Base-by-base conservation (phyloP, 805 yeast species). In the Starmerella etchellsii region DNA sequence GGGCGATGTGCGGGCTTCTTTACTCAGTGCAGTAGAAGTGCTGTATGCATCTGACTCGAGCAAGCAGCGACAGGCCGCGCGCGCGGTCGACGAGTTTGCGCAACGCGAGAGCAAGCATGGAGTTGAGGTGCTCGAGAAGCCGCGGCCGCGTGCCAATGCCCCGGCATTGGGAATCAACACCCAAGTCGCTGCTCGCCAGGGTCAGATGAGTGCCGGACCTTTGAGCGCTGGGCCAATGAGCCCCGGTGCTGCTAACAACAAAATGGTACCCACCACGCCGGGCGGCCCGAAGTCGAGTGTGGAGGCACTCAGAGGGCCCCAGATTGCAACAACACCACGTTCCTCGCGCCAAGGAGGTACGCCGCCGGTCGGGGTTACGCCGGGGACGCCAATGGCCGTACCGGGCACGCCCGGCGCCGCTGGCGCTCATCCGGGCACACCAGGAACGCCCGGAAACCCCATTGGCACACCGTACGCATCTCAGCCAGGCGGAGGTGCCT, bases 1-100 rank as follows among this genome's bases (percentile, higher is more conserved):
- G 28, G 42, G 40, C 25, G 32, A 38, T 23, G 39, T 50, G 36
- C 43, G 40, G 41, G 51, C 22, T 30, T 43, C 34, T 36, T 40
- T 42, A 31, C 28, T 36, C 13, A 26, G 16, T 10, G 46, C 40
- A 2, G 15, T 48, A 18, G 33, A 24, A 7, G n/a, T 33, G 3
- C 34, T 46, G 21, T 41, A 42, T 19, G 43, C 37, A 23, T 31
- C 30, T 23, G 28, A 43, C 36, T 31, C 42, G n/a, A 15, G 30
- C 20, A 36, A 48, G 19, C 28, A 19, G 16, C 40, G 14, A 18
- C 39, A 25, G 21, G 25, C 43, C 9, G 16, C 8, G 26, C 36
- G 30, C 8, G 11, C 18, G 13, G 38, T 35, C 3, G 35, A 25
- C 15, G 26, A 25, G 21, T 19, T 44, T 6, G 20, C 33, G 23